Evolutionary conservation across 1,284 basidiomycete genomes (phyloP), one percentile per base, ranked within the genome.

Genomic region (Cystobasidium sp.): DNA sequence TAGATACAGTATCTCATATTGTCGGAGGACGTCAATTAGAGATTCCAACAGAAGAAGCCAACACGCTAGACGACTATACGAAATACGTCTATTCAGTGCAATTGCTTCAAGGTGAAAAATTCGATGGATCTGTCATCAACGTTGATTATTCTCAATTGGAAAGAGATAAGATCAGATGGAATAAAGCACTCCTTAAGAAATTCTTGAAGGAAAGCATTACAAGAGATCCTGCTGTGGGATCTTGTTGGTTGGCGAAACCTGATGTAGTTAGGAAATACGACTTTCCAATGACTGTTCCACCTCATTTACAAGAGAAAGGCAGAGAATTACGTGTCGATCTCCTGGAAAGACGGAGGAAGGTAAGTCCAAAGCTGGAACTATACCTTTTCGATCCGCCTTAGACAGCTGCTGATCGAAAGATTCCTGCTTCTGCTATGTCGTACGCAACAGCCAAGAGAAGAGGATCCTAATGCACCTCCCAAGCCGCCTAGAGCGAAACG

Each of bases 151-250:
- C 47, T 10, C 43, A 51, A 24, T 75, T 68, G 78, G 95, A 92
- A 81, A 93, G 96, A 76, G 96, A 99, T 82, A 91, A 95, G 73
- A 87, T 95, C 46, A 90, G 92, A 22, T 98, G 97, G 84, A 96
- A 93, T 55, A 97, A 97, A 82, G 94, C 94, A 16, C 96, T 98
- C 79, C 87, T 99, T 41, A 92, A 94, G 77, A 91, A 94, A 49
- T 98, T 96, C 83, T 91, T 99, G 66, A 90, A 93, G 76, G 96
- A 98, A 80, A 95, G 93, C 80, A 90, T 98, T 3, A 88, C 91
- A 78, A 89, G 96, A 62, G 94, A 96, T 76, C 87, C 94, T 14
- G 91, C 92, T 20, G 90, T 96, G 49, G 94, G 92, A 44, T 92
- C 93, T 0, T 94, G 96, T 3, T 99, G 96, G 96, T 89, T 89